phyloP scores from a whole-genome alignment of 352 stramenopile species.

The Pelagophyceae sp. region DNA sequence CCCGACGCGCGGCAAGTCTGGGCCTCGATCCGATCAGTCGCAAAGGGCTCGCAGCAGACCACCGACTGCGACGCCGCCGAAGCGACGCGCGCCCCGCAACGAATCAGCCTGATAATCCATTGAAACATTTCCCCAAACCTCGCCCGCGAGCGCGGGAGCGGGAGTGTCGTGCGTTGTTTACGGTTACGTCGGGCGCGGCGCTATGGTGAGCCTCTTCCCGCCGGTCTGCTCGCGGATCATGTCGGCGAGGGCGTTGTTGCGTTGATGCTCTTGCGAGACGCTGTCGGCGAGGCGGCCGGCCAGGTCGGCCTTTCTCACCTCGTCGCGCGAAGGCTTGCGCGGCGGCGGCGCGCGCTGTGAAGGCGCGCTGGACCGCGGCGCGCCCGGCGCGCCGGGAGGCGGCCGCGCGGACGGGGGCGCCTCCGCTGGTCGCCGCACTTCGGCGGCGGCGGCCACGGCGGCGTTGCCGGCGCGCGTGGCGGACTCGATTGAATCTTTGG shows the following conservation, averaged over 20 bases:
- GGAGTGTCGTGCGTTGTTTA: too few species aligned
- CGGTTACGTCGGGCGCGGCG: too few species aligned
- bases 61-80: too few species aligned
- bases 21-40: too few species aligned
- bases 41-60: too few species aligned
- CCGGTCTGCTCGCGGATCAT: neutral
- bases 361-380: neutral
- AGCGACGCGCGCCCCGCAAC: too few species aligned
- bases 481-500: constrained; percentile 12
- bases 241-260: neutral
- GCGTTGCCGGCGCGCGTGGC: neutral
- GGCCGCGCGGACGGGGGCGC: neutral
- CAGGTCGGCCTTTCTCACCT: neutral
- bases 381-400: too few species aligned
- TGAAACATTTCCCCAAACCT: too few species aligned
- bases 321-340: neutral
- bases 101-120: too few species aligned
- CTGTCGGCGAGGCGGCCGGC: neutral
- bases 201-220: neutral
- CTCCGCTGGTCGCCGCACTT: neutral
- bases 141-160: too few species aligned
- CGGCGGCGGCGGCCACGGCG: neutral
- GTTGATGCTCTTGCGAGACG: neutral
- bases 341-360: neutral
- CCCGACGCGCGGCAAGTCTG: too few species aligned